Base-by-base conservation (phyloP, 2,329 filamentous ascomycete species). In the Pseudonectria buxi region DNA sequence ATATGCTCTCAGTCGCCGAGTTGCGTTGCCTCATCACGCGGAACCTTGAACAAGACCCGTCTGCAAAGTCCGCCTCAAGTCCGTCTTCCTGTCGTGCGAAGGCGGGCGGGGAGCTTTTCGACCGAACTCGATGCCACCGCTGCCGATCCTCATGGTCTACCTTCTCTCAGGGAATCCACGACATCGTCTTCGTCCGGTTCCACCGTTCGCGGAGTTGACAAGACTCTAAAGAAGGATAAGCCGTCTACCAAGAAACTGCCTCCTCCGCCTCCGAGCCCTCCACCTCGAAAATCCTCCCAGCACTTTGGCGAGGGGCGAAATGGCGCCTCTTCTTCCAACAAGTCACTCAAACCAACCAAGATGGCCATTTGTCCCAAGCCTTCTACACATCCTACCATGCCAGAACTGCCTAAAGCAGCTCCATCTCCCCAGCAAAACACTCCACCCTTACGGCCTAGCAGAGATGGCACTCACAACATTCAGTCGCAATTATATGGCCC, bases 1-100 rank as follows among this genome's bases (percentile, higher is more conserved):
- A 79, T 84, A 44, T 83, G 80, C 7, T 88, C 84, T 2, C 81
- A 83, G 49, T 88, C 83, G 12, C 81, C 84, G 4, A 72, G 76
- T 3, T 58, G 81, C 4, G 60, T 76, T 55, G 70, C 52, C 41
- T 74, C 61, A 35, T 65, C 56, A 42, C 68, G 61, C 42, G 67
- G 54, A 46, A 69, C 58, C 16, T 61, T 64, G 32, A 57, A 66
- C n/a, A 69, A 71, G 47, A 53, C 58, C 39, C 69, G 69, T 47
- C 74, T 78, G 55, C 62, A 61, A 36, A 81, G 75, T 50, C 76
- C 72, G 30, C 63, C 68, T 31, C 59, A 70, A 40, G 74, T 65
- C 33, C 67, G 77, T 41, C 78, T 78, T 9, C 78, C 78, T 1
- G 63, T 81, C n/a, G 73, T 72, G 18, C 67, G 76, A 46, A 71